These are phyloP conservation scores for Pestalotiopsis sp. DNA, from an alignment of 2,329 filamentous ascomycete species.

Conservation along the genomic window DNA sequence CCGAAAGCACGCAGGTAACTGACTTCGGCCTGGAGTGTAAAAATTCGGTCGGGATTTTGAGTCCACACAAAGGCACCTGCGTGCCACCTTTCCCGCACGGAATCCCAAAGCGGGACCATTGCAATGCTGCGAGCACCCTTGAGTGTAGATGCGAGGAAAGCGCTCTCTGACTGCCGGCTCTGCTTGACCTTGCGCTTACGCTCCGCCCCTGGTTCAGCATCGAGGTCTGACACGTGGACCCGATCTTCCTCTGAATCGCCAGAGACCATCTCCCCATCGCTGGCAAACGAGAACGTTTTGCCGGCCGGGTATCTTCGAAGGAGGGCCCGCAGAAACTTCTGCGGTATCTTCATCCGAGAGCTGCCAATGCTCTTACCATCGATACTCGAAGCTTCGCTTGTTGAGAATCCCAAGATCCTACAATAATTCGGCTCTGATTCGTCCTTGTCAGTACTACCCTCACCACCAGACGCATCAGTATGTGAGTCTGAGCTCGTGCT, in stretches of 20 bases:
- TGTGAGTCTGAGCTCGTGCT: background rate
- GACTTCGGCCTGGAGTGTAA: conserved; percentile 49
- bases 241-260: conserved; percentile 25
- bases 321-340: conserved; percentile 42
- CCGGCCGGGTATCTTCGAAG: conserved; percentile 48
- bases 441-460: conserved; percentile 14
- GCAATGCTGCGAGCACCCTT: conserved; percentile 47
- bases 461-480: conserved; percentile 22
- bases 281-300: conserved; percentile 47
- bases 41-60: conserved; percentile 39
- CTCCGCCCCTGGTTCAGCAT: conserved; percentile 1
- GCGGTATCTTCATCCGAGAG: conserved; percentile 32
- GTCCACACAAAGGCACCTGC: conserved; percentile 54
- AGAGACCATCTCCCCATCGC: conserved; percentile 36
- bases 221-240: conserved; percentile 2
- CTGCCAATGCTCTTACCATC: conserved; percentile 22
- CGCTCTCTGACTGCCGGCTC: conserved; percentile 26
- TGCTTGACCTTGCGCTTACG: conserved; percentile 9
- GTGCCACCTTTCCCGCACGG: conserved; percentile 47
- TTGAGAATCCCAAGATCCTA: conserved; percentile 42
- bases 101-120: conserved; percentile 52
- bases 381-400: conserved; percentile 33
- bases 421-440: conserved; percentile 21
- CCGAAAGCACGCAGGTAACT: conserved; percentile 53
- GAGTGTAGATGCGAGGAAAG: conserved; percentile 37